Percentiles rank a stretch among this genome's conserved stretches.
phyloP scores from a whole-genome alignment of 176 grass and related monocot species.

The Tillandsia leiboldiana region DNA sequence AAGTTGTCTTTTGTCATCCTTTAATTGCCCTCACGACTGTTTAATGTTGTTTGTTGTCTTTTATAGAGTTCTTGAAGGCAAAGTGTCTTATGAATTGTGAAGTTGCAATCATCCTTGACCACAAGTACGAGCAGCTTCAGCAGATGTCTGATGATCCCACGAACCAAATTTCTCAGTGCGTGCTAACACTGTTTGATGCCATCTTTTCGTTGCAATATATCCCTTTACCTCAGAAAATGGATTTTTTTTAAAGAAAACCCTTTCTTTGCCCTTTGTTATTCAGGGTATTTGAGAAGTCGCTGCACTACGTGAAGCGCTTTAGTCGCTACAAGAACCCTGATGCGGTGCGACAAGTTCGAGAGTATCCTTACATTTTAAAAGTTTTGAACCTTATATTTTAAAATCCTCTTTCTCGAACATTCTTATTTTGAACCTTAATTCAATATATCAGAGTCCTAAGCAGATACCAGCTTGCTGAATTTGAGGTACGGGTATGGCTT shows the following conservation, averaged over 20 bases:
- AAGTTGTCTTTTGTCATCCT: background rate
- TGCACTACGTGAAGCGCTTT: constrained; percentile 90
- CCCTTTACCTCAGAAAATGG: background rate
- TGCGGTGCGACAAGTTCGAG: constrained; percentile 81
- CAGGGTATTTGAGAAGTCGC: constrained; percentile 95
- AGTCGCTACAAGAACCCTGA: constrained; percentile 97
- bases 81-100: constrained; percentile 99
- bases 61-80: constrained; percentile 76
- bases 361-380: constrained; percentile 41
- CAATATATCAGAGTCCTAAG: constrained; percentile 37
- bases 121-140: constrained; percentile 93
- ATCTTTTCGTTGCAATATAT: background rate
- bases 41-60: background rate
- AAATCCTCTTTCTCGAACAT: background rate
- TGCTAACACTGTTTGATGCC: background rate
- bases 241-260: background rate
- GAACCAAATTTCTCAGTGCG: constrained; percentile 49
- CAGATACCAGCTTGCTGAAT: constrained; percentile 47
- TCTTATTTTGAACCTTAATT: constrained; percentile 25
- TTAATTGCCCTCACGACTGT: background rate
- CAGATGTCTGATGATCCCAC: constrained; percentile 67
- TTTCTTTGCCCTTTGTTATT: background rate
- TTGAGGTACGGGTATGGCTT: constrained; percentile 29
- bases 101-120: constrained; percentile 80
- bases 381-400: constrained; percentile 12